Percentiles rank a stretch among this genome's conserved stretches.
These are phyloP conservation scores for Colletotrichum magnum DNA, from an alignment of 2,329 filamentous ascomycete genomes.

Conservation along the genomic window DNA sequence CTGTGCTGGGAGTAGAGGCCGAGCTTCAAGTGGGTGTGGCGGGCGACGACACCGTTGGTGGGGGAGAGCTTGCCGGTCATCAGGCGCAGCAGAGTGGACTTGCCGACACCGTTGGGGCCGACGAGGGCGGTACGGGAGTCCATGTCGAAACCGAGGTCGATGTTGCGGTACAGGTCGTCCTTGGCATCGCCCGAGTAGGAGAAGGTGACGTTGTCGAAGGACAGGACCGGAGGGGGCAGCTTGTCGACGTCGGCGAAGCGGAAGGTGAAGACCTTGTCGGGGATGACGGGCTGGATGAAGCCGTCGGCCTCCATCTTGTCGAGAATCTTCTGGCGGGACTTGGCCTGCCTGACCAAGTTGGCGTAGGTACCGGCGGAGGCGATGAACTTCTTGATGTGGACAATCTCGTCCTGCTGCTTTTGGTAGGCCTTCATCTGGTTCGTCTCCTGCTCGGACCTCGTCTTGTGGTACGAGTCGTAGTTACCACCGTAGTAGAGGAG, in stretches of 20 bases:
- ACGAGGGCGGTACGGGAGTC: constrained; percentile 97
- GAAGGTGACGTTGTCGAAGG: constrained; percentile 97
- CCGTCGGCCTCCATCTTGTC: constrained; percentile 99
- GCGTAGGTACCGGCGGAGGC: constrained; percentile 99
- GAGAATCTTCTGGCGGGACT: constrained; percentile 99
- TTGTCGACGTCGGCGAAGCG: constrained; percentile 99
- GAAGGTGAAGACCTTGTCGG: constrained; percentile 95
- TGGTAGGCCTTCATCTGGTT: constrained; percentile 99
- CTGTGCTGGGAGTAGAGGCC: constrained; percentile 99
- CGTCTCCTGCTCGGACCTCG: constrained; percentile 90
- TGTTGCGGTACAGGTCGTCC: constrained; percentile 95
- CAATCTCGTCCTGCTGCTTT: constrained; percentile 99
- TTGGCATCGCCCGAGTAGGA: constrained; percentile 92
- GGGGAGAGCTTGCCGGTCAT: constrained; percentile 97
- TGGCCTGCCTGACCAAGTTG: constrained; percentile 98
- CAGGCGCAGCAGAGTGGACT: constrained; percentile 94
- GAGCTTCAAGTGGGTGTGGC: constrained; percentile 98
- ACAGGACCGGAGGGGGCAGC: constrained; percentile 96
- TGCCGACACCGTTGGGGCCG: constrained; percentile 98
- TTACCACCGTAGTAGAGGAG: constrained; percentile 99
- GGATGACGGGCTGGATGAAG: constrained; percentile 91
- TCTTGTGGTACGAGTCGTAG: constrained; percentile 99
- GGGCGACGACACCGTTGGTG: constrained; percentile 83
- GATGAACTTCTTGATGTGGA: constrained; percentile 99
- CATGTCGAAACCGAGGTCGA: constrained; percentile 99